Evolutionary conservation across 257 asterid genomes (phyloP).

Genomic region (Solanum arcanum): DNA sequence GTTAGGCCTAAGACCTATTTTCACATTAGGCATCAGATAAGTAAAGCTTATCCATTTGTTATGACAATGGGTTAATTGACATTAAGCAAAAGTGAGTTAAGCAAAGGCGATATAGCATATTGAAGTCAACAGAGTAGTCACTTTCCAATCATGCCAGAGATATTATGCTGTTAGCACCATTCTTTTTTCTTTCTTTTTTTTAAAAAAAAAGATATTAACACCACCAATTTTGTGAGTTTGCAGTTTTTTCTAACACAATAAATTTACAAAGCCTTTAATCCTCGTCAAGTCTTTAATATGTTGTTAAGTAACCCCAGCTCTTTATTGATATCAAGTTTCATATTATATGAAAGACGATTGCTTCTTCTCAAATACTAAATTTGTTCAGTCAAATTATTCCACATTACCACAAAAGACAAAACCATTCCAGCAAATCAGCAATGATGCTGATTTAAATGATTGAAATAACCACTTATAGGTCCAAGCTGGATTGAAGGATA

Average conservation of each 20-base stretch:
- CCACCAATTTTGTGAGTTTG: not conserved
- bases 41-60: not conserved
- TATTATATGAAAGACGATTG: not conserved
- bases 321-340: not conserved
- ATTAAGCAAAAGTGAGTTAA: not conserved
- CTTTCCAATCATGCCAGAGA: not conserved
- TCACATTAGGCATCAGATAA: not conserved
- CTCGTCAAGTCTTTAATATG: not conserved
- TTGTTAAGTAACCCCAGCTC: not conserved
- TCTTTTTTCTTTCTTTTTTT: not conserved
- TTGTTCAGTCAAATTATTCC: too few relatives aligned
- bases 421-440: too few relatives aligned
- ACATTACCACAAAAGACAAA: too few relatives aligned
- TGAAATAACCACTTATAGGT: not conserved
- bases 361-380: not conserved
- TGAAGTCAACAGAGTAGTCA: not conserved
- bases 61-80: not conserved
- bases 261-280: not conserved
- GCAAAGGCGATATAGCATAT: not conserved
- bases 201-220: not conserved
- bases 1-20: too few relatives aligned
- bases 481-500: not conserved
- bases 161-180: not conserved
- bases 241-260: not conserved
- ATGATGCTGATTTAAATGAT: too few relatives aligned